Percentiles rank a stretch among this genome's conserved stretches.
Evolutionary conservation across 2,329 filamentous ascomycete species (phyloP).

Genomic region (Remersonia thermophila): DNA sequence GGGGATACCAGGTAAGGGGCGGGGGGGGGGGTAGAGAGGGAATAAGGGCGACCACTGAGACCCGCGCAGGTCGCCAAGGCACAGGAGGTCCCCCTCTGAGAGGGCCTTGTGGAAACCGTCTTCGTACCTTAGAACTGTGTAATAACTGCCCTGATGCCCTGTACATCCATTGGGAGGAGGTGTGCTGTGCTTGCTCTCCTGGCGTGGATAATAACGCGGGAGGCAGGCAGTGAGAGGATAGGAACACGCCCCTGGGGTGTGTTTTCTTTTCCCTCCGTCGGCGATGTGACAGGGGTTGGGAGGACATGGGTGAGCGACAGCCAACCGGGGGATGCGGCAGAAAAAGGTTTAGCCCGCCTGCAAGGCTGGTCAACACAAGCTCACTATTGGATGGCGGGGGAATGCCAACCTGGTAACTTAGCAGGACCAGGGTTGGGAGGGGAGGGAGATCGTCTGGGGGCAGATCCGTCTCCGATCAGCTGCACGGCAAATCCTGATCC

Average conservation of each 20-base stretch:
- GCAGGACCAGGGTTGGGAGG: conserved; percentile 11
- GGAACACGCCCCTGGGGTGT: conserved; percentile 3
- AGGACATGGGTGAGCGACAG: conserved; percentile 5
- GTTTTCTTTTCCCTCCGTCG: conserved; percentile 2
- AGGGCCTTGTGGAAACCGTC: too few species aligned
- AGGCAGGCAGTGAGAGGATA: conserved; percentile 5
- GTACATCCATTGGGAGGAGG: too few species aligned
- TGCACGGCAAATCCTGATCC: conserved; percentile 15
- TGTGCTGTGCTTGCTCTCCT: too few species aligned
- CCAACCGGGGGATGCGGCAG: conserved; percentile 2
- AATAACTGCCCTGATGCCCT: too few species aligned
- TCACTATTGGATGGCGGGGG: conserved; percentile 13
- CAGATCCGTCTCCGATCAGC: conserved; percentile 17
- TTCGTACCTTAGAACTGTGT: too few species aligned
- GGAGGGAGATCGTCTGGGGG: conserved; percentile 13
- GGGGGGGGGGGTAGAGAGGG: too few species aligned
- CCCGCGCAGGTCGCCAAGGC: too few species aligned
- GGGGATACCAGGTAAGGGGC: too few species aligned
- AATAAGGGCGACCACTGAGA: too few species aligned
- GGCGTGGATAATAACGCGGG: too few species aligned
- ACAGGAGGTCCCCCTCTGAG: too few species aligned
- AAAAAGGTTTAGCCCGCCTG: conserved; percentile 11
- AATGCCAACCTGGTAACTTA: conserved; percentile 7
- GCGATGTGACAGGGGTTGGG: conserved; percentile 3
- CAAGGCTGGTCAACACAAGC: conserved; percentile 14